Evolutionary conservation across 1,284 basidiomycete genomes (phyloP).

Genomic region (Cutaneotrichosporon cyanovorans): DNA sequence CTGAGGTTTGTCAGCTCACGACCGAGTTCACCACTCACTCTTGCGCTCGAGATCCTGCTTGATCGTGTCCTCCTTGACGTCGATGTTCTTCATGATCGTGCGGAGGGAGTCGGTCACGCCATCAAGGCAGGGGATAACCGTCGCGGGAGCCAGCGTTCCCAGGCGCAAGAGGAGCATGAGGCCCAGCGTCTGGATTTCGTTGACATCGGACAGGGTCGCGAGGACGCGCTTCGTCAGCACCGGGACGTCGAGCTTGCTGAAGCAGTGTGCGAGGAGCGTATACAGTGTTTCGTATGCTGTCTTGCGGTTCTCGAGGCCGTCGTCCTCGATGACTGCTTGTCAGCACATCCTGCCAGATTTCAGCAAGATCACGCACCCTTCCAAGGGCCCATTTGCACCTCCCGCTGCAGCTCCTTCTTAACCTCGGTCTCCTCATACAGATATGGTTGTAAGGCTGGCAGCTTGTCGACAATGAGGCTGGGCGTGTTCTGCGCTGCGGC

Average conservation of each 20-base stretch:
- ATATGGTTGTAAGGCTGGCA: constrained; percentile 65
- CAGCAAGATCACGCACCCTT: constrained; percentile 54
- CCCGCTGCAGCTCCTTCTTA: constrained; percentile 74
- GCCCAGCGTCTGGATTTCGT: constrained; percentile 94
- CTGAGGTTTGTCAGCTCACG: constrained; percentile 29
- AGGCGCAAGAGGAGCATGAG: constrained; percentile 93
- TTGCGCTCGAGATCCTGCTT: constrained; percentile 95
- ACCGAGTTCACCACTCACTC: constrained; percentile 22
- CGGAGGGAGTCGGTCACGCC: constrained; percentile 74
- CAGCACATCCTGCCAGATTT: constrained; percentile 2
- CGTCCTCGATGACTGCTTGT: constrained; percentile 38
- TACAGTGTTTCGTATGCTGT: constrained; percentile 95
- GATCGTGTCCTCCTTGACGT: constrained; percentile 85
- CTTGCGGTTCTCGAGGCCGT: constrained; percentile 55
- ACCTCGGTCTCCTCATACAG: constrained; percentile 79
- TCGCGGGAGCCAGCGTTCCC: constrained; percentile 71
- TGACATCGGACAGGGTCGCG: constrained; percentile 77
- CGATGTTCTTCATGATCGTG: constrained; percentile 82
- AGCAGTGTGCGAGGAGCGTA: constrained; percentile 87
- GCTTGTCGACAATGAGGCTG: constrained; percentile 77
- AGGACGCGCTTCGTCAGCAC: constrained; percentile 77
- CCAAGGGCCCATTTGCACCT: constrained; percentile 98
- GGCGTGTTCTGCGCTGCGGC: constrained; percentile 92
- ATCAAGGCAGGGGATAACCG: constrained; percentile 75
- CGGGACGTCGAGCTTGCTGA: constrained; percentile 73